phyloP scores from a whole-genome alignment of 768 basidiomycete species.

The Agaricus subrufescens region DNA sequence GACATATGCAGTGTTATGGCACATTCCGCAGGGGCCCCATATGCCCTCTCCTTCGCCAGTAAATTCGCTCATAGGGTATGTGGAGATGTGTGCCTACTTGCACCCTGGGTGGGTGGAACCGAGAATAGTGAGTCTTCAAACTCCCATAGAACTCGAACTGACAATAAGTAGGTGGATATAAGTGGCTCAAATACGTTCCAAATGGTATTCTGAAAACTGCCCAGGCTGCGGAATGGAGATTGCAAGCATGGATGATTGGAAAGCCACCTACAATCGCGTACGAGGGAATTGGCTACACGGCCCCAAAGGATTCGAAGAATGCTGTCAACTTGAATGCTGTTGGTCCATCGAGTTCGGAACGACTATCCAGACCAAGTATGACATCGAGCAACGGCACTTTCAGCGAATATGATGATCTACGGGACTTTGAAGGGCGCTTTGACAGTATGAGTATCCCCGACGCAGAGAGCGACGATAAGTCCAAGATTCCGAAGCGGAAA shows the following conservation, averaged over 20 bases:
- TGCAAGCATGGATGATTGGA: slow-evolving; percentile 96
- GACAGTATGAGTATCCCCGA: slow-evolving; percentile 76
- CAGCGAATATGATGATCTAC: slow-evolving; percentile 85
- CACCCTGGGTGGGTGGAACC: slow-evolving; percentile 93
- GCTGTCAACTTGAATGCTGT: slow-evolving; percentile 21
- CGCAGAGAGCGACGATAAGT: slow-evolving; percentile 25
- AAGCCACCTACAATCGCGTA: slow-evolving; percentile 86
- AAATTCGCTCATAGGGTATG: slow-evolving; percentile 68
- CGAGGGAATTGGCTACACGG: slow-evolving; percentile 82
- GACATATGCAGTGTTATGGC: slow-evolving; percentile 86
- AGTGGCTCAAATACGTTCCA: slow-evolving; percentile 96
- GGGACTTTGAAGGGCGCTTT: slow-evolving; percentile 84
- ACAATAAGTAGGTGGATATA: slow-evolving; percentile 64
- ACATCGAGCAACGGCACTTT: slow-evolving; percentile 59
- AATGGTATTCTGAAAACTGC: slow-evolving; percentile 91
- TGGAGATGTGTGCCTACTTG: slow-evolving; percentile 84
- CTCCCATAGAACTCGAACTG: slow-evolving; percentile 11
- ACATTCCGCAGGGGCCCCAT: slow-evolving; percentile 94
- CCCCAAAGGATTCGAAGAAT: slow-evolving; percentile 20
- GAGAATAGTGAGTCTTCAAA: slow-evolving; percentile 66
- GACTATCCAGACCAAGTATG: slow-evolving; percentile 60
- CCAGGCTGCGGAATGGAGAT: slow-evolving; percentile 95
- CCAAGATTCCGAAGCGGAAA: slow-evolving; percentile 42
- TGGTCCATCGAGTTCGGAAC: slow-evolving; percentile 32
- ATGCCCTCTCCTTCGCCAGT: slow-evolving; percentile 85